Evolutionary conservation across 2,329 filamentous ascomycete genomes (phyloP), one percentile per base, ranked within the genome.

Genomic region (Gnomoniopsis sp.): DNA sequence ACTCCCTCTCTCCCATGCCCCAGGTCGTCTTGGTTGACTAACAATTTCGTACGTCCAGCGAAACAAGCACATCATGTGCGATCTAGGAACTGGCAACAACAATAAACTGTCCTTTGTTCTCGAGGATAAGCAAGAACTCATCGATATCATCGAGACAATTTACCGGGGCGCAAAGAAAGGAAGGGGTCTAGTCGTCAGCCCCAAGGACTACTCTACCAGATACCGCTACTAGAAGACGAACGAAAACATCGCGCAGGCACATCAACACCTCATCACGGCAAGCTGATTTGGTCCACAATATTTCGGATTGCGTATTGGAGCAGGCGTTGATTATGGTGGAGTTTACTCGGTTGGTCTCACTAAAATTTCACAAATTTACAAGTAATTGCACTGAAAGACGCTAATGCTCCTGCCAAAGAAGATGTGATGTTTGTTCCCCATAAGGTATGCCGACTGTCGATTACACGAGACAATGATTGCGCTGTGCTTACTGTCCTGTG

Each of bases 141-240:
- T 99, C 69, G 95, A 99, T 75, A 99, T 99, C 65, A 88, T 98
- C 70, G 95, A 99, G 81, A 97, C 93, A 4, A 93, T 99, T 62
- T 99, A 98, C 73, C 88, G 93, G 60, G 95, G 95, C n/a, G 95
- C 95, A 34, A 98, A 96, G 83, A 99, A 99, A 79, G 95, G 96
- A 0, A 82, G 93, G 55, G 95, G 96, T 88, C 77, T 99, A 66
- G 95, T 99, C 44, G 92, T 98, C 65, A 96, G 91, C 70, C 95
- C 93, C 1, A 99, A 98, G 80, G 93, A 87, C 71, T 80, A 76
- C 65, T 88, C 85, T 38, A 89, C 87, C 2, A 79, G 87, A 68
- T 90, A 89, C 68, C 77, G 87, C 59, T 89, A 90, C 70, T 90
- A 56, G 44, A 15, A n/a, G 19, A 47, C 12, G 44, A n/a, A 11